A percentile compares a stretch with the other conserved stretches of the same genome.
These are phyloP conservation scores for Trametes sanguinea DNA, from an alignment of 768 basidiomycete species.

Conservation along the genomic window DNA sequence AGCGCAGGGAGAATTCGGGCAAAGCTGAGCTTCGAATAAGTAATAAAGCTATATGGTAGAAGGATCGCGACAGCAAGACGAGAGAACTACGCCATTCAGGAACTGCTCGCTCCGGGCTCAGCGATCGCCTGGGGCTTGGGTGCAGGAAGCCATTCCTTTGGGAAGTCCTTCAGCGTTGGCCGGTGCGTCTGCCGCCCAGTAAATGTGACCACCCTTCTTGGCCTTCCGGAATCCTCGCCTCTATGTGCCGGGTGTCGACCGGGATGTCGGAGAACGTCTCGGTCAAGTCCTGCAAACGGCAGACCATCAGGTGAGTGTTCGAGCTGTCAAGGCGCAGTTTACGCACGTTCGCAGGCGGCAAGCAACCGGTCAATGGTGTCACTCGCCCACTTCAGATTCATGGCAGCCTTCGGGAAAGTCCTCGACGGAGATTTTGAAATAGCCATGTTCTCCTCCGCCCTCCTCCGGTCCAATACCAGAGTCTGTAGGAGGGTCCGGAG, in stretches of 20 bases:
- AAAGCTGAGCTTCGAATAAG: neutral
- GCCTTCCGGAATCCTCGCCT: slow-evolving; percentile 71
- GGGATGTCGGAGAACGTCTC: slow-evolving; percentile 66
- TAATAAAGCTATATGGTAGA: neutral
- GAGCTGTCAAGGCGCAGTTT: neutral
- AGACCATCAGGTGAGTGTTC: neutral
- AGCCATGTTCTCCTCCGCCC: slow-evolving; percentile 65
- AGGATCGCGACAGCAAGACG: slow-evolving; percentile 5
- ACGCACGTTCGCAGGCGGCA: slow-evolving; percentile 83
- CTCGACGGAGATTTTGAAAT: slow-evolving; percentile 89
- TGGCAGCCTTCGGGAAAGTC: slow-evolving; percentile 77
- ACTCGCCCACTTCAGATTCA: slow-evolving; percentile 95
- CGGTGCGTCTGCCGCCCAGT: slow-evolving; percentile 52
- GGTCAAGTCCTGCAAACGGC: slow-evolving; percentile 37
- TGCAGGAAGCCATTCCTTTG: slow-evolving; percentile 77
- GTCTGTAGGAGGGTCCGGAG: slow-evolving; percentile 68
- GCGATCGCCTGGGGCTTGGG: slow-evolving; percentile 16
- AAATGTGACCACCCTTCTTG: slow-evolving; percentile 67
- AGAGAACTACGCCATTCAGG: slow-evolving; percentile 5
- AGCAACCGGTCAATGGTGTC: slow-evolving; percentile 81
- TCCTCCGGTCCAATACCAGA: slow-evolving; percentile 54
- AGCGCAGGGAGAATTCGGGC: slow-evolving; percentile 2
- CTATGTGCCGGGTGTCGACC: slow-evolving; percentile 79
- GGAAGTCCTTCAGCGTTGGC: slow-evolving; percentile 79
- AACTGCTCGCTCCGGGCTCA: slow-evolving; percentile 21